These are phyloP conservation scores for Sherardia arvensis DNA, from an alignment of 257 asterid species.

Conservation along the genomic window DNA sequence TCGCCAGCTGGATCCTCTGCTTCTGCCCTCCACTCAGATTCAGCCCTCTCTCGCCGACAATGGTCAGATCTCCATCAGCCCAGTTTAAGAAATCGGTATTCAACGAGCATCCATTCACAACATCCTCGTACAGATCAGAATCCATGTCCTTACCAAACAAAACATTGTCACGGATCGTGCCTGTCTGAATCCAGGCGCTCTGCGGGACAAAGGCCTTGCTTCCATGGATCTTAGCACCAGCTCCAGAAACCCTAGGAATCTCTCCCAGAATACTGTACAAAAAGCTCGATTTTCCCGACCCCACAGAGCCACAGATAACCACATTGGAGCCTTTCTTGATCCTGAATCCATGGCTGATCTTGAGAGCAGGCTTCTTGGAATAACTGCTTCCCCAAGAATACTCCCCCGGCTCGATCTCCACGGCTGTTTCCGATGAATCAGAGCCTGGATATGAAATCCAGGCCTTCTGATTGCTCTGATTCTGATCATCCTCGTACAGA, in stretches of 20 bases:
- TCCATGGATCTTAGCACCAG: slow-evolving; percentile 43
- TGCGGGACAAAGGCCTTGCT: slow-evolving; percentile 81
- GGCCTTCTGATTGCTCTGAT: slow-evolving; percentile 10
- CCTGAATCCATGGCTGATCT: slow-evolving; percentile 30
- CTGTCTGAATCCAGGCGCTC: slow-evolving; percentile 89
- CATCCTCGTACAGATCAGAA: slow-evolving; percentile 38
- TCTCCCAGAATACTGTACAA: slow-evolving; percentile 64
- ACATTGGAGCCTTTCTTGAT: slow-evolving; percentile 60
- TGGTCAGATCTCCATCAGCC: slow-evolving; percentile 58
- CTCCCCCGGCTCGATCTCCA: slow-evolving; percentile 63
- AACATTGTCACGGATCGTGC: slow-evolving; percentile 61
- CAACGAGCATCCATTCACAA: slow-evolving; percentile 67
- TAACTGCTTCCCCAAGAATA: slow-evolving; percentile 50
- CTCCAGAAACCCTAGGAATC: slow-evolving; percentile 58
- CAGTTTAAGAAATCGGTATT: slow-evolving; percentile 53
- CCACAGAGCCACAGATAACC: slow-evolving; percentile 76
- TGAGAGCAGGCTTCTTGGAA: slow-evolving; percentile 38
- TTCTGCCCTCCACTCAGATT: slow-evolving; percentile 82
- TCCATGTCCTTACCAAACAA: slow-evolving; percentile 73
- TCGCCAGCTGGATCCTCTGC: slow-evolving; percentile 75
- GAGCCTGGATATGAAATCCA: slow-evolving; percentile 17
- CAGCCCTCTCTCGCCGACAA: slow-evolving; percentile 67
- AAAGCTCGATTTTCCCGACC: slow-evolving; percentile 78
- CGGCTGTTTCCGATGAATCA: slow-evolving; percentile 29
- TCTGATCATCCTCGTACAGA: slow-evolving; percentile 44